A percentile compares a stretch with the other conserved stretches of the same genome.
These are phyloP conservation scores for Phoma sp. DNA, from an alignment of 2,329 filamentous ascomycete species.

Conservation along the genomic window DNA sequence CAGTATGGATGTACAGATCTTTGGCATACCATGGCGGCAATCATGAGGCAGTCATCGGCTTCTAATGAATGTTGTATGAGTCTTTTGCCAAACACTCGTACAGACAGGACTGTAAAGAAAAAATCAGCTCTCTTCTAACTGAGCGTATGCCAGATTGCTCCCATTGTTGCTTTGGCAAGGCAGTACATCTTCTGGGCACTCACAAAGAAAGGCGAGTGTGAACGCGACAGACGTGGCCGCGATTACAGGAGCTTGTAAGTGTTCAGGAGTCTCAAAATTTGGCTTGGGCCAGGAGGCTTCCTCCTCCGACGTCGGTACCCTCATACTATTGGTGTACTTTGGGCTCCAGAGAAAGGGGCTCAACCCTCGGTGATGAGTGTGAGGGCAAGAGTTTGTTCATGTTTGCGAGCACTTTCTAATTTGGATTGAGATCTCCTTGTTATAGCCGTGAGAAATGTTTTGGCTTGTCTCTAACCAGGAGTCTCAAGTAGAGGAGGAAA, in stretches of 20 bases:
- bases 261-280: slow-evolving; percentile 34
- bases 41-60: slow-evolving; percentile 36
- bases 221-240: slow-evolving; percentile 25
- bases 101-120: slow-evolving; percentile 7
- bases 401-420: too few relatives aligned
- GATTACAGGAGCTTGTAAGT: slow-evolving; percentile 23
- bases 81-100: slow-evolving; percentile 33
- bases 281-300: slow-evolving; percentile 31
- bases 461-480: too few relatives aligned
- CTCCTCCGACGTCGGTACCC: slow-evolving; percentile 8
- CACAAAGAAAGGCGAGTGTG: slow-evolving; percentile 25
- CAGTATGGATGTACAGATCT: neutral
- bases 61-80: slow-evolving; percentile 27
- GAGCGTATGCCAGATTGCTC: too few relatives aligned
- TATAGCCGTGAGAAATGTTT: too few relatives aligned
- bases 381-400: too few relatives aligned
- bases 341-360: too few relatives aligned
- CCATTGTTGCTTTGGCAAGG: too few relatives aligned
- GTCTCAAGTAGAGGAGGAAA: too few relatives aligned
- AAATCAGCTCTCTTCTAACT: too few relatives aligned
- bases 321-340: neutral
- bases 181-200: neutral
- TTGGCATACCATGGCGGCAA: slow-evolving; percentile 28
- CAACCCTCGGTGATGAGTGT: too few relatives aligned
- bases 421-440: too few relatives aligned